Conservation (phyloP, 2,329 filamentous ascomycete genomes). For the Cryphonectria radicalis region DNA sequence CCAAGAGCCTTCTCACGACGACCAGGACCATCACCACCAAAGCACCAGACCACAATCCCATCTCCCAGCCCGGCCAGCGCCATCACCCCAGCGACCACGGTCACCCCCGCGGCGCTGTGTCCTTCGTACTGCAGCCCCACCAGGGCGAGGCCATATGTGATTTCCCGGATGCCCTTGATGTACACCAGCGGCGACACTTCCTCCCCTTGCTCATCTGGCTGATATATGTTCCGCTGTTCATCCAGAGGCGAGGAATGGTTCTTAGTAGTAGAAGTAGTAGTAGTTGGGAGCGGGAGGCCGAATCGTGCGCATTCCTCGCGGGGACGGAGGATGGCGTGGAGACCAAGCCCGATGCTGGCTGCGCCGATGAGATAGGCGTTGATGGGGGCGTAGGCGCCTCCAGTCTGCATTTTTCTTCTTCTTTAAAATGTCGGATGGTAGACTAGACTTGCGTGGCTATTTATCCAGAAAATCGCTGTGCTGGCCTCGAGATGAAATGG, state of each 20-base stretch:
- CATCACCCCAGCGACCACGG: constrained; percentile 36
- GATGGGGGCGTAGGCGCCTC: constrained; percentile 7
- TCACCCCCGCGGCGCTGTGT: constrained; percentile 36
- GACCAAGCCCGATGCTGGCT: constrained; percentile 2
- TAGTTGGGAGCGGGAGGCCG: constrained; percentile 20
- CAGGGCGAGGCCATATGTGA: constrained; percentile 39
- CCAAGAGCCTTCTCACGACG: constrained; percentile 33
- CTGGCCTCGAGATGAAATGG: not conserved
- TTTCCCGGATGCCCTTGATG: constrained; percentile 42
- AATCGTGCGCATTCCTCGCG: constrained; percentile 23
- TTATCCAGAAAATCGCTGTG: not conserved
- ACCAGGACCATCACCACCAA: constrained; percentile 33
- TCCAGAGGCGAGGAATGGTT: too few species aligned
- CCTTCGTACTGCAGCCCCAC: constrained; percentile 38
- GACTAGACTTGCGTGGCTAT: not conserved
- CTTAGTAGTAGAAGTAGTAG: too few species aligned
- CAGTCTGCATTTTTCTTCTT: not conserved
- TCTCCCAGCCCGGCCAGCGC: constrained; percentile 40
- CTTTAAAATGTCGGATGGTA: not conserved
- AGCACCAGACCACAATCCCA: constrained; percentile 40
- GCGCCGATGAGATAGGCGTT: constrained; percentile 15
- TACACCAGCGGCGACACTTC: constrained; percentile 40
- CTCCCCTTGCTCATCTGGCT: too few species aligned
- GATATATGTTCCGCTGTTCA: too few species aligned
- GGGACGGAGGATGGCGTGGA: constrained; percentile 22